phyloP scores from a whole-genome alignment of 345 rosid species.

The Acer campestre region DNA sequence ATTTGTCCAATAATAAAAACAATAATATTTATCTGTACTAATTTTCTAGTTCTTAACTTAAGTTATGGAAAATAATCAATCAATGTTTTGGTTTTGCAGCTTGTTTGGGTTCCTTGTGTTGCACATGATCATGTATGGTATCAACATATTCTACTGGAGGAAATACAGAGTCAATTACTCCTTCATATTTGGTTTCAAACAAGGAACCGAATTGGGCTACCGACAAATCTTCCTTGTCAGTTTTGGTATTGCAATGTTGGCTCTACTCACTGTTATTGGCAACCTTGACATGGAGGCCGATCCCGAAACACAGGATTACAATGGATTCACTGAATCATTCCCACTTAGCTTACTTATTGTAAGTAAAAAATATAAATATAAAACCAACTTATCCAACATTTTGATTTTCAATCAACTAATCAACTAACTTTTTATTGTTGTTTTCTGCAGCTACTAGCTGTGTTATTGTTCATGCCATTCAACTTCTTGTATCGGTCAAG shows the following conservation, averaged over 20 bases:
- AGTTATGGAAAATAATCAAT: not conserved
- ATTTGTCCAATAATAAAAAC: not conserved
- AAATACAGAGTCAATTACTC: conserved; percentile 49
- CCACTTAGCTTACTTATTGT: conserved; percentile 36
- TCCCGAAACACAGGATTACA: conserved; percentile 35
- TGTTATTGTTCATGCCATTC: conserved; percentile 36
- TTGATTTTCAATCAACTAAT: not conserved
- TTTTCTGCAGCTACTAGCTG: conserved; percentile 34
- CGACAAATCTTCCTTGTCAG: conserved; percentile 38
- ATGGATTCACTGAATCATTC: conserved; percentile 37
- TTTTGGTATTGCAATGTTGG: conserved; percentile 40
- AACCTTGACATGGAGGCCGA: conserved; percentile 52
- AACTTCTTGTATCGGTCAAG: conserved; percentile 39
- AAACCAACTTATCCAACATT: conserved; percentile 1
- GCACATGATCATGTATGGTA: conserved; percentile 47
- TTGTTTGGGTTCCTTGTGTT: conserved; percentile 45
- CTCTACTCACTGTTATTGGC: conserved; percentile 33
- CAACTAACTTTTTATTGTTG: not conserved
- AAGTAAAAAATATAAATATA: not conserved
- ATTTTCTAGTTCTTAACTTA: conserved; percentile 7
- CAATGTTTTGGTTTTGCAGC: conserved; percentile 24
- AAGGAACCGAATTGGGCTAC: conserved; percentile 42
- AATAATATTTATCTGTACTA: not conserved
- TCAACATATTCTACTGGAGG: conserved; percentile 47
- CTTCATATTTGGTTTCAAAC: conserved; percentile 58